A percentile compares a stretch with the other conserved stretches of the same genome.
Evolutionary conservation across 2,329 filamentous ascomycete genomes (phyloP).

Genomic region (Colletotrichum abscissum): DNA sequence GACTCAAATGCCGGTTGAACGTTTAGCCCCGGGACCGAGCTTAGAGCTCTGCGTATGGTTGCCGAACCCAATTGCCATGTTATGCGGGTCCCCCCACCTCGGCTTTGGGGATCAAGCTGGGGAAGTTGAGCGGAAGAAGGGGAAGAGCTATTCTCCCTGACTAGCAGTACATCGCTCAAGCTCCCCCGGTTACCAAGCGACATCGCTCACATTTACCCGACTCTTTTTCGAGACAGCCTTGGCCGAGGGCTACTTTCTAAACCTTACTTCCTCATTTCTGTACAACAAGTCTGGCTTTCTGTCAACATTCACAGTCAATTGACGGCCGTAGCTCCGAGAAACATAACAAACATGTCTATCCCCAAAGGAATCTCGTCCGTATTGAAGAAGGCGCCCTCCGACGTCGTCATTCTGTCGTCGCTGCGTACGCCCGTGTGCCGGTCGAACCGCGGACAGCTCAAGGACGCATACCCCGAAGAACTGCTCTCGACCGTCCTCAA

Average conservation of each 20-base stretch:
- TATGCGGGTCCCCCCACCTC: constrained; percentile 28
- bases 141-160: constrained; percentile 33
- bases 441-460: constrained; percentile 84
- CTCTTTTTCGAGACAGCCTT: constrained; percentile 12
- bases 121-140: constrained; percentile 20
- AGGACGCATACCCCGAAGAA: constrained; percentile 92
- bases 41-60: constrained; percentile 5
- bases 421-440: constrained; percentile 89
- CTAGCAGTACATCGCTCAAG: constrained; percentile 27
- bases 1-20: not conserved
- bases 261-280: not conserved
- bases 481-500: constrained; percentile 76
- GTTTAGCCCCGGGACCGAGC: constrained; percentile 24
- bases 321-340: not conserved
- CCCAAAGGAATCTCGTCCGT: constrained; percentile 79
- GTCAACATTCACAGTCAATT: not conserved
- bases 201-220: constrained; percentile 26
- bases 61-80: constrained; percentile 36
- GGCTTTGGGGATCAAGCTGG: constrained; percentile 27
- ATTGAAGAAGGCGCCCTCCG: constrained; percentile 81
- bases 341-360: constrained; percentile 55
- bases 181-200: constrained; percentile 24
- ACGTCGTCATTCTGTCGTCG: constrained; percentile 91
- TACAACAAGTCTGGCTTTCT: constrained; percentile 2
- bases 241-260: not conserved